These are phyloP conservation scores for Mortierella sp. DNA, from an alignment of 371 early-diverging fungal genomes.

Conservation along the genomic window DNA sequence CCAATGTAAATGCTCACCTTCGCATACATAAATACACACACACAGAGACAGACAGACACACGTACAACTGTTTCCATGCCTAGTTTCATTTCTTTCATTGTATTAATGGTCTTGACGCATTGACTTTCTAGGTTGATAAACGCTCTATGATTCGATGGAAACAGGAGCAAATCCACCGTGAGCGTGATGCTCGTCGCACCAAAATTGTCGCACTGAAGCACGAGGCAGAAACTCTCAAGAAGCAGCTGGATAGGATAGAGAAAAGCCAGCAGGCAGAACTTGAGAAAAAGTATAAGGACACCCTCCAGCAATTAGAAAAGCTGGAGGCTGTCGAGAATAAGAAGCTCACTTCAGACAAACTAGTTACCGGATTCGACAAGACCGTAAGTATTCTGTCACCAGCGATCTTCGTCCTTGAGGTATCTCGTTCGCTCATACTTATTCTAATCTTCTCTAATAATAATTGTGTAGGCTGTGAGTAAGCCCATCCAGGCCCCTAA, in stretches of 20 bases:
- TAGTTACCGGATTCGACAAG: constrained; percentile 79
- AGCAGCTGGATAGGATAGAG: constrained; percentile 63
- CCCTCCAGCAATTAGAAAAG: constrained; percentile 65
- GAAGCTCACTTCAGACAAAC: constrained; percentile 85
- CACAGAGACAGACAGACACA: not conserved
- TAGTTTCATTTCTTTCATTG: not conserved
- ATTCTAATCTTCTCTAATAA: not conserved
- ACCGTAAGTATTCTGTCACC: constrained; percentile 63
- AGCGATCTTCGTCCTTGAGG: not conserved
- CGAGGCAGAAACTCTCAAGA: constrained; percentile 70
- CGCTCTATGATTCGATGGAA: constrained; percentile 94
- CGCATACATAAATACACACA: not conserved
- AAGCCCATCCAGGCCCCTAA: constrained; percentile 57
- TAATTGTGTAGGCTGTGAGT: constrained; percentile 60
- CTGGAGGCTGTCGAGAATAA: constrained; percentile 74
- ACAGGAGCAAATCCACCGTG: constrained; percentile 89
- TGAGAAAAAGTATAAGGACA: constrained; percentile 51
- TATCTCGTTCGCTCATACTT: not conserved
- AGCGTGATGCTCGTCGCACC: constrained; percentile 86
- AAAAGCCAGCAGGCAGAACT: constrained; percentile 56
- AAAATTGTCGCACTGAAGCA: constrained; percentile 75
- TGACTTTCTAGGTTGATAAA: constrained; percentile 73
- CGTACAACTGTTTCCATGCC: not conserved
- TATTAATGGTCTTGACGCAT: not conserved
- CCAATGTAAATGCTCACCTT: constrained; percentile 75